A percentile compares a stretch with the other conserved stretches of the same genome.
phyloP scores from a whole-genome alignment of 768 basidiomycete genomes.

The Termitomyces eurrhizus region DNA sequence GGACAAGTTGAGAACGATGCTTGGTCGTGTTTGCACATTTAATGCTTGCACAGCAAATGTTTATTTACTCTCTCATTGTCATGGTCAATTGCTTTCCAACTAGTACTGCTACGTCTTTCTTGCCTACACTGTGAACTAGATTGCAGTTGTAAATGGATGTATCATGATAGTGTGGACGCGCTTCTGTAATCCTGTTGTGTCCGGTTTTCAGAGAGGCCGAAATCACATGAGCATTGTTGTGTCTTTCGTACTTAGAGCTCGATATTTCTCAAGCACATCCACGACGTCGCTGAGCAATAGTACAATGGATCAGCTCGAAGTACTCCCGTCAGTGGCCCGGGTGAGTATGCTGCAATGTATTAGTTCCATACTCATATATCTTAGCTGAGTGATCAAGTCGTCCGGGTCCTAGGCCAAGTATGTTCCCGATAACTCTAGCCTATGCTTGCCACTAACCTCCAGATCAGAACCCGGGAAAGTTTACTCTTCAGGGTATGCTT shows the following conservation, averaged over 20 bases:
- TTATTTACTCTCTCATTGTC: neutral
- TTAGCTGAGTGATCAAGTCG: slow-evolving; percentile 66
- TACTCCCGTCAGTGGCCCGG: slow-evolving; percentile 48
- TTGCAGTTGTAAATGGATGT: neutral
- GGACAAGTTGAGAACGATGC: slow-evolving; percentile 11
- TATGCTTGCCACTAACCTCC: neutral
- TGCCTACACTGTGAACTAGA: neutral
- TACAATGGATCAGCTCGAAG: slow-evolving; percentile 49
- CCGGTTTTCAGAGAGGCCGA: slow-evolving; percentile 2
- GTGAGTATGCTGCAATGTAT: slow-evolving; percentile 30
- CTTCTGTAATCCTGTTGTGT: neutral
- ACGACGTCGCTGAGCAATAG: neutral
- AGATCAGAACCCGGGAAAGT: slow-evolving; percentile 79
- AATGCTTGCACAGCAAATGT: neutral
- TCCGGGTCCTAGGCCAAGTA: slow-evolving; percentile 77
- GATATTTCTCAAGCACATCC: neutral
- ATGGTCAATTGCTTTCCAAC: neutral
- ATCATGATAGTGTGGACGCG: slow-evolving; percentile 1
- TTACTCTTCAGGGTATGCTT: slow-evolving; percentile 73
- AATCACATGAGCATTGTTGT: slow-evolving; percentile 17
- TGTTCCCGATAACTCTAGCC: slow-evolving; percentile 10
- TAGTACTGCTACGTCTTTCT: neutral
- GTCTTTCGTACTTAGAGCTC: neutral
- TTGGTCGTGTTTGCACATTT: slow-evolving; percentile 19
- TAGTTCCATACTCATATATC: neutral